Evolutionary conservation across 768 basidiomycete species (phyloP).

Genomic region (Cantharellus cinnabarinus): DNA sequence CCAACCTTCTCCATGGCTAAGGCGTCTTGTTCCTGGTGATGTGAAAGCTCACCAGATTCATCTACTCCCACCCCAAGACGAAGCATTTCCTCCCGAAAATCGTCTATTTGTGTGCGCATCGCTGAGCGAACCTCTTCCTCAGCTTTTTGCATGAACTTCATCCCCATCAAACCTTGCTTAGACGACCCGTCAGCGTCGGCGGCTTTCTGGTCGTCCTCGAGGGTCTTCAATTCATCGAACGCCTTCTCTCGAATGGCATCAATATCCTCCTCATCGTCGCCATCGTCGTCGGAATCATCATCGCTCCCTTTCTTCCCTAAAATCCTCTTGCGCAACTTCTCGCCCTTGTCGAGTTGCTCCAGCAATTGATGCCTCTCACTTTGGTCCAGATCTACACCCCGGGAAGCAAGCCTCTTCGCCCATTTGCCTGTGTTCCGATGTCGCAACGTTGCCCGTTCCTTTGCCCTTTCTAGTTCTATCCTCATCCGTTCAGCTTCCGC

Average conservation of each 20-base stretch:
- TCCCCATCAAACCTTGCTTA: conserved; percentile 60
- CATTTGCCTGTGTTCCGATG: conserved; percentile 82
- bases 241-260: conserved; percentile 40
- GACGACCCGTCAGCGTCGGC: conserved; percentile 19
- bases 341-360: conserved; percentile 71
- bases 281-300: conserved; percentile 23
- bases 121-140: conserved; percentile 41
- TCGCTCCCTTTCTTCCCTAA: conserved; percentile 34
- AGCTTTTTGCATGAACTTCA: conserved; percentile 98
- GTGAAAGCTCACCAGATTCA: conserved; percentile 14
- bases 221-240: conserved; percentile 50
- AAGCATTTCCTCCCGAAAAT: conserved; percentile 52
- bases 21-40: conserved; percentile 9
- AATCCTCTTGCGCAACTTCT: conserved; percentile 59
- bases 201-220: conserved; percentile 23
- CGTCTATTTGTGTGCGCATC: conserved; percentile 44
- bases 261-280: conserved; percentile 21
- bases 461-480: conserved; percentile 59
- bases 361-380: conserved; percentile 49
- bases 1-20: conserved; percentile 11
- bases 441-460: conserved; percentile 70
- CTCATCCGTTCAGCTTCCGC: conserved; percentile 36
- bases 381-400: conserved; percentile 33
- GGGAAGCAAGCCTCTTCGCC: conserved; percentile 54
- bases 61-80: conserved; percentile 19